phyloP scores from a whole-genome alignment of 495 filamentous ascomycete genomes.

The Aspergillus nanangensis region DNA sequence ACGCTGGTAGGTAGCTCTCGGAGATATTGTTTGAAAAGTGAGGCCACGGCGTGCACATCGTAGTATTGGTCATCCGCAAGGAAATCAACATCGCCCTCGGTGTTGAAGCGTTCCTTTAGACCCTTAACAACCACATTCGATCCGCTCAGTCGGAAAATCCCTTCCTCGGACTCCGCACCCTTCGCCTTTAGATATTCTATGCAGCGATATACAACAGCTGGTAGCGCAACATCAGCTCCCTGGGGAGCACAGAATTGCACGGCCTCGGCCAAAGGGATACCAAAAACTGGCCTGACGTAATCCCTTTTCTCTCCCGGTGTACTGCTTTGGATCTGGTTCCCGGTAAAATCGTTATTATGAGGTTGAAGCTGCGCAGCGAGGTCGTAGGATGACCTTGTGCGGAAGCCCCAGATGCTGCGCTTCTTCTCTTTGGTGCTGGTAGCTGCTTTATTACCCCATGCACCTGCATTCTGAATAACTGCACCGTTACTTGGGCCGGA shows the following conservation, averaged over 20 bases:
- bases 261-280: conserved; percentile 80
- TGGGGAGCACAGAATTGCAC: conserved; percentile 72
- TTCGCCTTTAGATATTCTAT: conserved; percentile 89
- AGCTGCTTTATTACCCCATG: conserved; percentile 74
- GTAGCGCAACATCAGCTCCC: conserved; percentile 67
- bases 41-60: conserved; percentile 94
- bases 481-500: conserved; percentile 84
- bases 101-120: conserved; percentile 87
- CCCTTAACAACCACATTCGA: conserved; percentile 92
- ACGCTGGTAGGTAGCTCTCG: conserved; percentile 88
- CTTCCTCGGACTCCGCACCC: conserved; percentile 80
- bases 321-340: conserved; percentile 30
- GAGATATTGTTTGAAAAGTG: conserved; percentile 89
- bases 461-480: conserved; percentile 78
- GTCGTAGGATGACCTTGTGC: conserved; percentile 61
- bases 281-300: conserved; percentile 73
- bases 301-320: conserved; percentile 48
- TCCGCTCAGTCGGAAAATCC: conserved; percentile 92
- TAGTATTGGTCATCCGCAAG: conserved; percentile 79
- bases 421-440: conserved; percentile 69
- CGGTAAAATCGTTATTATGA: conserved; percentile 30
- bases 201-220: conserved; percentile 95
- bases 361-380: conserved; percentile 38
- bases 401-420: conserved; percentile 91
- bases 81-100: conserved; percentile 88